Evolutionary conservation across 345 rosid species (phyloP), one percentile per base, ranked within the genome.

Genomic region (Isatis tinctoria): DNA sequence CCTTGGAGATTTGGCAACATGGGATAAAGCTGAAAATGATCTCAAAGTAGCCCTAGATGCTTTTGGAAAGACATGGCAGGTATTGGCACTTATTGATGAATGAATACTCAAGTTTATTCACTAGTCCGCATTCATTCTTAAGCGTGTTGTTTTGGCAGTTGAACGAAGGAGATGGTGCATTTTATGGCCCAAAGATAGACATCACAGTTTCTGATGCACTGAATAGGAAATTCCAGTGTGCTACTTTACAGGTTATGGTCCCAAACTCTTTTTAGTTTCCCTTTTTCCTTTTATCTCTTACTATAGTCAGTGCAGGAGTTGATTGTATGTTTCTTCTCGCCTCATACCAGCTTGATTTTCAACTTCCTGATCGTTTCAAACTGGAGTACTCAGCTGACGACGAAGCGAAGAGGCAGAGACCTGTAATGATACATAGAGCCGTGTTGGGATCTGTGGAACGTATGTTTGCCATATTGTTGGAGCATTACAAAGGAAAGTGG

Each of bases 401-500:
- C 73, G 99, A 92, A 83, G 92, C 88, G 37, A 90, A 89, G 82
- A 83, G 73, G 60, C 90, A 84, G 68, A 84, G 79, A 69, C 97
- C 98, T 77, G 96, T 95, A 44, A 92, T 95, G 97, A 85, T 95
- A 70, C 99, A 95, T 75, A 85, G 99, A 78, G 97, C 99, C 7
- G 83, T 92, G 79, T 82, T 95, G 48, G 99, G 99, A 27, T 95
- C 99, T 51, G 92, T 92, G 65, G 99, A 95, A 80, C 90, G 98
- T 22, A 95, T 95, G 93, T 79, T 95, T 83, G 97, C 97, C 40
- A 88, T 95, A 73, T 71, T 95, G 39, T 75, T 95, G 84, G 97
- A 95, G 79, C 99, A 92, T 76, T 92, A 89, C 86, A 87, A 95
- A 84, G 97, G 98, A 63, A 95, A 95, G 74, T 95, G 98, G 99